Evolutionary conservation across 768 basidiomycete genomes (phyloP), one percentile per base, ranked within the genome.

Genomic region (Leccinum arenicola): DNA sequence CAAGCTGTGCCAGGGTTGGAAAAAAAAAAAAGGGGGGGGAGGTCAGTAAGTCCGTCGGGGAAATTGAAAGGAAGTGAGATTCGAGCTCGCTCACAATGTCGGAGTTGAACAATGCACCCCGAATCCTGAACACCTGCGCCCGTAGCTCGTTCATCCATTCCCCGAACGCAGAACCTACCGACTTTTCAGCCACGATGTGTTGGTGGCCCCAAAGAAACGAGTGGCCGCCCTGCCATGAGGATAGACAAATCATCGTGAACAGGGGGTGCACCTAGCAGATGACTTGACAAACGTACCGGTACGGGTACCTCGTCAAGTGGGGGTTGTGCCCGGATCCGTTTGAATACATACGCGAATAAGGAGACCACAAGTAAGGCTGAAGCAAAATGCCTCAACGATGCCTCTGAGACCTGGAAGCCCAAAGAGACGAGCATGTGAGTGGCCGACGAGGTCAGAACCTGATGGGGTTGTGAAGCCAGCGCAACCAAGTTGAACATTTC

Each of bases 161-260:
- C 1, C 43, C 19, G 15, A 45, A 57, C 4, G 59, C 59, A 5
- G 50, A 7, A 25, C 59, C 59, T 3, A 57, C 55, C n/a, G 59
- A 60, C 27, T 45, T 57, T 17, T 52, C 59, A 3, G 55, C 50
- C 1, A 23, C 43, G 8, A 35, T 57, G 19, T 50, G 59, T 27
- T 60, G 55, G 27, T 60, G 54, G 15, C 59, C 55, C 59, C 55
- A 60, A 9, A 60, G 40, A 15, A 52, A 29, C 40, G 59, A 60
- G 17, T 14, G 21, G 3, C 35, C 50, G 19, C n/a, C 15, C 59
- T 60, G 29, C 6, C 11, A 17, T 8, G 17, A 25, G 40, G 40
- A 48, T 21, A 10, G 29, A 52, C n/a, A 19, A 7, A 19, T 17
- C 5, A 53, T 17, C 23, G 15, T 29, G 40, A 54, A 21, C 14